Base-by-base conservation (phyloP, 139 green algal genomes). In the Volvox africanus region DNA sequence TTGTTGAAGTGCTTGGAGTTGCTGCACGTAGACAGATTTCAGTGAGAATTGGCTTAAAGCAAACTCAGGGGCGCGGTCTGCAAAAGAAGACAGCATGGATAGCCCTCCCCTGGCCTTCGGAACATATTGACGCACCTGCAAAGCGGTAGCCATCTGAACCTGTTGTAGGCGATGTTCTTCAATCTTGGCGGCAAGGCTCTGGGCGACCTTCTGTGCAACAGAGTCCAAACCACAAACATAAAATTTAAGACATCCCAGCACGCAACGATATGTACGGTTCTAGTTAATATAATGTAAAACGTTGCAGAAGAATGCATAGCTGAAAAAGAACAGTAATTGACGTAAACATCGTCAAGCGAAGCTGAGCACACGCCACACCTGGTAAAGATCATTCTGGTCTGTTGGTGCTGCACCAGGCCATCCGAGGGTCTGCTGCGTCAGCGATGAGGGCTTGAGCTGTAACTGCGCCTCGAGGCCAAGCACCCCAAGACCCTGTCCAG, bases 111-210 rank as follows among this genome's bases (percentile, higher is more conserved):
- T 55, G 44, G 44, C 5, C 44, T 55, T 55, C 44, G 44, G 44
- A 55, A 73, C 20, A 77, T 61, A 61, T 28, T 12, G 5, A 21
- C 62, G 14, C 67, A 89, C 83, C 83, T 89, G 83, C 37, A 89
- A 36, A 22, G 69, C 85, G 18, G 68, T 73, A 2, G 85, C 85
- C 44, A 82, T 30, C n/a, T 89, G 85, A 18, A 82, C 85, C 44
- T 89, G 85, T 26, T 82, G 69, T 20, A 89, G 26, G 28, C 85
- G 85, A 19, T 89, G 85, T 68, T 89, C 85, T 37, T 89, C 83
- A 30, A 89, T 67, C 36, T 80, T 80, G 24, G 85, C 85, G 1
- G 85, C 85, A 18, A 89, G 85, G 69, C 37, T 82, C n/a, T 89
- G 85, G 12, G 83, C 83, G 1, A 89, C 83, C 67, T 89, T 73